phyloP scores from a whole-genome alignment of 129 eudicot genomes.

The Escallonia herrerae region DNA sequence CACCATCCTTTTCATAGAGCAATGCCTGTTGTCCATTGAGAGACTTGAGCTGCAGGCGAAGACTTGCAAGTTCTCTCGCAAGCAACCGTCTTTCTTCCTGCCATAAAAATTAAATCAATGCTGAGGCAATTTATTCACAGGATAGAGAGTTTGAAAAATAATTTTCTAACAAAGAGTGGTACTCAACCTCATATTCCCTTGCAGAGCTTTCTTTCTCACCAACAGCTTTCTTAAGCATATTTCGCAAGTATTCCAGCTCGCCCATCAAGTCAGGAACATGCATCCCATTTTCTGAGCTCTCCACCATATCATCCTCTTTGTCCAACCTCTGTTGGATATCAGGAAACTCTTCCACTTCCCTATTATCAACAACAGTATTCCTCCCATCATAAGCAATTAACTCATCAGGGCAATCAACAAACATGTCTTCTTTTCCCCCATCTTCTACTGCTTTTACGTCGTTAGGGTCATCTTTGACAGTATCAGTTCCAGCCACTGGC shows the following conservation, averaged over 20 bases:
- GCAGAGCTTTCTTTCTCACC: conserved; percentile 46
- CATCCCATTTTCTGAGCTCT: conserved; percentile 28
- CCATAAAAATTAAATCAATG: conserved; percentile 16
- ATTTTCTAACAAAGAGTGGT: neutral
- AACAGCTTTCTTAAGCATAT: conserved; percentile 29
- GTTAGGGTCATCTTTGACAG: conserved; percentile 27
- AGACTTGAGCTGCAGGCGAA: conserved; percentile 43
- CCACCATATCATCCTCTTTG: conserved; percentile 21
- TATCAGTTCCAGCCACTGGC: conserved; percentile 44
- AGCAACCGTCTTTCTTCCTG: conserved; percentile 65
- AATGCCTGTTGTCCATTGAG: conserved; percentile 25
- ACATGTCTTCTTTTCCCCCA: conserved; percentile 78
- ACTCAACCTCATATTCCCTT: conserved; percentile 52
- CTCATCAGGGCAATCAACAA: conserved; percentile 95
- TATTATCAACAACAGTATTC: conserved; percentile 11
- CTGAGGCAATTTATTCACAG: conserved; percentile 10
- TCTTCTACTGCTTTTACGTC: conserved; percentile 57
- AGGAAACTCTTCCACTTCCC: conserved; percentile 28
- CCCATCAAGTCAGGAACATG: conserved; percentile 22
- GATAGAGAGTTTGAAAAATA: neutral
- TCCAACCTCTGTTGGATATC: conserved; percentile 32
- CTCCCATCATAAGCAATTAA: conserved; percentile 25
- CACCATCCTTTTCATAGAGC: conserved; percentile 20
- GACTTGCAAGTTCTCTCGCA: conserved; percentile 40
- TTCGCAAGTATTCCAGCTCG: conserved; percentile 35